phyloP scores from a whole-genome alignment of 164 flowering plant genomes.

The Tetracentron sinense region DNA sequence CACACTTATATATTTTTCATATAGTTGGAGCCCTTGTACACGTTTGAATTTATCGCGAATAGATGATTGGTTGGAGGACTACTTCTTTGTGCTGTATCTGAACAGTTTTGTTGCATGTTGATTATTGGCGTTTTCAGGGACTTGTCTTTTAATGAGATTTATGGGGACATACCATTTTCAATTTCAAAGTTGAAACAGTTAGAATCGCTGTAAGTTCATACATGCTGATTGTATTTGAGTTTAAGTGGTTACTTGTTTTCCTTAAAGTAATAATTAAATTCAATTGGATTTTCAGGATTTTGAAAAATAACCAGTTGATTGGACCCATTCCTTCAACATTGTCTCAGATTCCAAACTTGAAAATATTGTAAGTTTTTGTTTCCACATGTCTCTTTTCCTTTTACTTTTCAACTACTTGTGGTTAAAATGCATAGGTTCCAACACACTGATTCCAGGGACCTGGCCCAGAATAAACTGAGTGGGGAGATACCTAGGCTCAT shows the following conservation, averaged over 20 bases:
- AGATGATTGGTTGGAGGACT: not conserved
- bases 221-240: not conserved
- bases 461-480: conserved; percentile 77
- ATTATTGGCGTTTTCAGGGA: conserved; percentile 39
- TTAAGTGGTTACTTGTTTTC: not conserved
- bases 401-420: not conserved
- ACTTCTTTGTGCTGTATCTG: not conserved
- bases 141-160: conserved; percentile 62
- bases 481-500: conserved; percentile 96
- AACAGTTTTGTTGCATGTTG: not conserved
- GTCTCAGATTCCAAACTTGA: conserved; percentile 96
- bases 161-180: conserved; percentile 85
- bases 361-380: conserved; percentile 57
- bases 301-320: conserved; percentile 76
- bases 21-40: not conserved
- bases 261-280: not conserved
- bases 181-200: conserved; percentile 79
- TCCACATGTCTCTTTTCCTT: not conserved
- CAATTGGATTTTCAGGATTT: conserved; percentile 29
- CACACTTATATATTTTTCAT: no score
- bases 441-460: conserved; percentile 46
- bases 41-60: not conserved
- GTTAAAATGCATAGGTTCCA: not conserved
- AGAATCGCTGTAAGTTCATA: conserved; percentile 52
- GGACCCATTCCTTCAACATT: conserved; percentile 96